Conservation (phyloP, 2,329 filamentous ascomycete genomes). For the Penicillium italicum region DNA sequence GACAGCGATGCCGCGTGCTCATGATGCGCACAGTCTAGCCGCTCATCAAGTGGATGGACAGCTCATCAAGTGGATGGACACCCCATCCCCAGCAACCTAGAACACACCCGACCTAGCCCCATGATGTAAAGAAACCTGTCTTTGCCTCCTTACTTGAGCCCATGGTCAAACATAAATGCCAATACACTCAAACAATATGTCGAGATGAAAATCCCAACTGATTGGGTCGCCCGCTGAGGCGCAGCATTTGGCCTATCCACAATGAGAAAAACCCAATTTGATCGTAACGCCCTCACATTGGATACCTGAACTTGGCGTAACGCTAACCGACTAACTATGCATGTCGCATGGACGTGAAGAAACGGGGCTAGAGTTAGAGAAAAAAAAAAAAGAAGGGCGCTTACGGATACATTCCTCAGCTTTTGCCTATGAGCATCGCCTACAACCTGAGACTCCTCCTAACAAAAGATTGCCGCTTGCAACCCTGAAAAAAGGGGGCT, state of each 20-base stretch:
- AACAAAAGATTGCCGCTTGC: neutral
- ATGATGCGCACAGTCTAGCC: neutral
- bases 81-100: neutral
- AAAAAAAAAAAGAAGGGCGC: neutral
- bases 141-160: constrained; percentile 2
- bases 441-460: neutral
- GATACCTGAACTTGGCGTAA: neutral
- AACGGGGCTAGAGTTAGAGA: neutral
- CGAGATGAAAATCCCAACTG: neutral
- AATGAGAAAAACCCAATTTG: neutral
- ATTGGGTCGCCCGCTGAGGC: constrained; percentile 3
- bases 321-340: neutral
- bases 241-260: neutral
- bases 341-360: neutral
- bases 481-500: neutral
- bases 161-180: neutral
- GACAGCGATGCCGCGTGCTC: neutral
- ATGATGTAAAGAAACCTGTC: neutral
- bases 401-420: constrained; percentile 3
- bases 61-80: neutral
- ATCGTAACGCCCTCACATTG: neutral
- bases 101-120: neutral
- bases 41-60: constrained; percentile 2
- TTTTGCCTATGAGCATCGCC: neutral
- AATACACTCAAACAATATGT: neutral